Conservation (phyloP, 805 yeast species). For the Metschnikowia arizonensis region DNA sequence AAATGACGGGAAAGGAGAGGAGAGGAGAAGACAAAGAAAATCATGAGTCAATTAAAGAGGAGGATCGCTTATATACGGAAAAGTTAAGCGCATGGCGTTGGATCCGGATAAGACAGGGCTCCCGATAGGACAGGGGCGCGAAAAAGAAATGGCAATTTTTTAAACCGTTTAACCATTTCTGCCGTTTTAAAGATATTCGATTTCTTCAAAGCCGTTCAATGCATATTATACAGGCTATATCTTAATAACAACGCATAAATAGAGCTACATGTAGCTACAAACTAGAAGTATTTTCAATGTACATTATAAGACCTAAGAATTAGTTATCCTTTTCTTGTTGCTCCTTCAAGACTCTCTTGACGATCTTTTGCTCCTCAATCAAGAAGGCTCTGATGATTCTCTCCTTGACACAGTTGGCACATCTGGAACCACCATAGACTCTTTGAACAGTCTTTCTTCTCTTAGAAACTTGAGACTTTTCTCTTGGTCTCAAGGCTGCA, state of each 20-base stretch:
- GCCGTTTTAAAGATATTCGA: too few relatives aligned
- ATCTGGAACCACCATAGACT: slow-evolving; percentile 99
- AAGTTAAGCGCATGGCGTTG: slow-evolving; percentile 2
- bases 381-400: slow-evolving; percentile 99
- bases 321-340: slow-evolving; percentile 78
- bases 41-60: too few relatives aligned
- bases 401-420: slow-evolving; percentile 98
- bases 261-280: too few relatives aligned
- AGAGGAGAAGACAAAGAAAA: too few relatives aligned
- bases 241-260: not conserved
- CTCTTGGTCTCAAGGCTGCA: slow-evolving; percentile 96
- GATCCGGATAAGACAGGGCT: slow-evolving; percentile 3
- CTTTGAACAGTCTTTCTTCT: slow-evolving; percentile 98
- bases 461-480: slow-evolving; percentile 91
- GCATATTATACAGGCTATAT: too few relatives aligned
- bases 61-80: too few relatives aligned
- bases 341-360: slow-evolving; percentile 98
- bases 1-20: slow-evolving; percentile 31
- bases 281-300: slow-evolving; percentile 9
- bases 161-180: too few relatives aligned
- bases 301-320: slow-evolving; percentile 12
- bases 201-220: too few relatives aligned
- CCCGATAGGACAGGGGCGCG: slow-evolving; percentile 1
- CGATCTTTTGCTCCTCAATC: slow-evolving; percentile 99
- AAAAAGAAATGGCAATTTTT: slow-evolving; percentile 1